Base-by-base conservation (phyloP, 202 grass and related monocot species). In the Setaria viridis region DNA sequence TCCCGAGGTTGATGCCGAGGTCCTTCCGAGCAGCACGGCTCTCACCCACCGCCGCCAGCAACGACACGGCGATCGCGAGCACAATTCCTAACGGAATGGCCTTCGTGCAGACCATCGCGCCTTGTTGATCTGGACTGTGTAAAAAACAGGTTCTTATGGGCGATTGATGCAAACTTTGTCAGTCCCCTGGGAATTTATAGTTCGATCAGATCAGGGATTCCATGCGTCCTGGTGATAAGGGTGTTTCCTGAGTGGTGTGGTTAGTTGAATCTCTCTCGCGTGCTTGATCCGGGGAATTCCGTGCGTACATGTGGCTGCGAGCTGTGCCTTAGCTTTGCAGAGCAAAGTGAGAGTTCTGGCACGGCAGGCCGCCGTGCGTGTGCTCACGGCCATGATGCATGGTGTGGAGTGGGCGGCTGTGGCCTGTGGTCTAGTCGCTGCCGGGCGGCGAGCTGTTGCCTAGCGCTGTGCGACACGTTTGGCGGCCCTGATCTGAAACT, bases 1-100 rank as follows among this genome's bases (percentile, higher is more conserved):
- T 66, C 8, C 88, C 86, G 5, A 91, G 63, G 66, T 88, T 84
- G 70, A 94, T 50, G 53, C 83, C 89, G 13, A 94, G 89, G 80
- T 85, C 92, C 78, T 94, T 91, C 65, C 80, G 49, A 70, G 89
- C 77, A 33, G 19, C 2, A 55, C 87, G 79, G 67, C 77, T 58
- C 72, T 89, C 89, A 3, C 71, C 66, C 33, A 65, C 45, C 11
- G 33, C 63, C 51, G 67, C 57, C 32, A 91, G 21, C 21, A 70
- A 80, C 33, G 68, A 80, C 17, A 45, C 53, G 15, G 25, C 89
- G 51, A 67, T 37, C 25, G 47, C 50, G 62, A 55, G 21, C 25
- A 72, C 66, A 51, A 59, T 15, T 10, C 47, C 77, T 10, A 89
- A 43, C 2, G 60, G 55, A 55, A 81, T 32, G 41, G n/a, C 39